These are phyloP conservation scores for Primulina eburnea DNA, from an alignment of 257 asterid species.

Conservation along the genomic window DNA sequence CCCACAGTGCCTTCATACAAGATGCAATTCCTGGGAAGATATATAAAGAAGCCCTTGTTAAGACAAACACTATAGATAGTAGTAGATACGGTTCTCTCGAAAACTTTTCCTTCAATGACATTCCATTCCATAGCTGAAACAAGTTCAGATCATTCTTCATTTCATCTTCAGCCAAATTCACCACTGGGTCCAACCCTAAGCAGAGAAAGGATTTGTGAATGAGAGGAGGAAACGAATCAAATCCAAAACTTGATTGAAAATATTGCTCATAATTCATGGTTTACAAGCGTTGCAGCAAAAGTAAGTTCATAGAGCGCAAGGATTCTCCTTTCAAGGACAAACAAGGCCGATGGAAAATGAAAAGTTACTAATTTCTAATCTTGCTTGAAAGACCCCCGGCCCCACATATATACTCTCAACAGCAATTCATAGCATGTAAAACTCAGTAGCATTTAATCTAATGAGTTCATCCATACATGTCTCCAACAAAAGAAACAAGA, in stretches of 20 bases:
- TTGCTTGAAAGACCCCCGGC: too few species aligned
- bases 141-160: conserved; percentile 18
- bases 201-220: conserved; percentile 13
- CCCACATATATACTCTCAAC: too few species aligned
- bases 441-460: too few species aligned
- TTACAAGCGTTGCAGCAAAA: background rate
- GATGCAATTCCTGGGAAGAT: conserved; percentile 42
- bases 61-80: conserved; percentile 40
- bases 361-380: background rate
- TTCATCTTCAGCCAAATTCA: conserved; percentile 33
- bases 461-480: too few species aligned
- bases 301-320: too few species aligned
- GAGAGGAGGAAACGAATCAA: background rate
- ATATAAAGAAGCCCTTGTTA: conserved; percentile 43
- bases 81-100: conserved; percentile 42
- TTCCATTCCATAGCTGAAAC: conserved; percentile 28
- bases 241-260: background rate
- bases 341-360: background rate
- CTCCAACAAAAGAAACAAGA: too few species aligned
- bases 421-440: too few species aligned
- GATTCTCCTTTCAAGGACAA: too few species aligned
- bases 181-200: conserved; percentile 49
- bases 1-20: conserved; percentile 48
- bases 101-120: conserved; percentile 35
- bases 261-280: background rate